Evolutionary conservation across 2,329 filamentous ascomycete species (phyloP), one percentile per base, ranked within the genome.

Genomic region (Leptodontidium sp.): DNA sequence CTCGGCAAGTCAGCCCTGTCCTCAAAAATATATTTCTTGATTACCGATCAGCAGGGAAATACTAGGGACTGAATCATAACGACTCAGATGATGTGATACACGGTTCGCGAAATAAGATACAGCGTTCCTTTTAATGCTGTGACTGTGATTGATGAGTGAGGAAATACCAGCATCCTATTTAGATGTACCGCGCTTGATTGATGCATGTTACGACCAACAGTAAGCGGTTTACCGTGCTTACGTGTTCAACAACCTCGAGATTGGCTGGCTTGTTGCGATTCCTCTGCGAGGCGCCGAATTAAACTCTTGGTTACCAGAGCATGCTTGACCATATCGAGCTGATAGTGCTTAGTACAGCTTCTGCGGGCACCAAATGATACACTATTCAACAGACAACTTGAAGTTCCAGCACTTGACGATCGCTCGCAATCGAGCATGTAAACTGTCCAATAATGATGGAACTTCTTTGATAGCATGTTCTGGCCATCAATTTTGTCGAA

Each of bases 191-290:
- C 40, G 58, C 40, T 50, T 43, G n/a, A 62, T 66, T 65, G 45
- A 63, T 64, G 49, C 52, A 29, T 5, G 35, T 35, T 64, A 35
- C 64, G 53, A 64, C 59, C 58, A 52, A 64, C 62, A 67, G 68
- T 68, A 63, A 70, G 68, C 65, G n/a, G 38, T 66, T 63, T 66
- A 70, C 52, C 52, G 26, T 65, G 68, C 68, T 70, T 67, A 69
- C 65, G 64, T 65, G 53, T 62, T 40, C 26, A 45, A 38, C 6
- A 14, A 35, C 15, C 15, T 49, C 26, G 29, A 26, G 21, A 62
- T 61, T 66, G 59, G 49, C 45, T 50, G 43, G 43, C 26, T n/a
- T 26, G 38, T 61, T 62, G 24, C 59, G 38, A 65, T 15, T 49
- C 38, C 38, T 64, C 38, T 55, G 17, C 11, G 32, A 43, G n/a